A percentile compares a stretch with the other conserved stretches of the same genome.
Conservation (phyloP, 768 basidiomycete species). For the Kwoniella sp. region DNA sequence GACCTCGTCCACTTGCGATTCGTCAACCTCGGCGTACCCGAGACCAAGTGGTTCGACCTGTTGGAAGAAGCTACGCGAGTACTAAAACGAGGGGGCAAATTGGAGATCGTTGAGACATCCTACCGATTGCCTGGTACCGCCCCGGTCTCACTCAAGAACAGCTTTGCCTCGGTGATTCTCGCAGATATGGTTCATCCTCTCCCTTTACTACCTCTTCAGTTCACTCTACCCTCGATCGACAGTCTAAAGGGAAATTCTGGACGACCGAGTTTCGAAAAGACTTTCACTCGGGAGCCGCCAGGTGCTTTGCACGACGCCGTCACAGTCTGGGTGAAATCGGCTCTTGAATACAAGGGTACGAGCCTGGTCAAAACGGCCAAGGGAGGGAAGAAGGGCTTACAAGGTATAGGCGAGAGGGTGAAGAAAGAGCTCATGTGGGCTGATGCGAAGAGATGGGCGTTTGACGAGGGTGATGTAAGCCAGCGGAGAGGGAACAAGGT, state of each 20-base stretch:
- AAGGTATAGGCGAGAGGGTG: slow-evolving; percentile 11
- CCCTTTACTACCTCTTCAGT: slow-evolving; percentile 41
- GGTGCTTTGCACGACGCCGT: slow-evolving; percentile 31
- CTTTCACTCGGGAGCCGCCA: slow-evolving; percentile 14
- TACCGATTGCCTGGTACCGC: slow-evolving; percentile 34
- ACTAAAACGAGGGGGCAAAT: slow-evolving; percentile 44
- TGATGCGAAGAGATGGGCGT: slow-evolving; percentile 7
- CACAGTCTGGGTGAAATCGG: slow-evolving; percentile 31
- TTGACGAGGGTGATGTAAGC: neutral
- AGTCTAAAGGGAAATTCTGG: slow-evolving; percentile 8
- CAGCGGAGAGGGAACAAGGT: slow-evolving; percentile 3
- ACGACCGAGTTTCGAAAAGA: slow-evolving; percentile 26
- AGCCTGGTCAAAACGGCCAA: slow-evolving; percentile 9
- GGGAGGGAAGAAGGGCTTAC: neutral
- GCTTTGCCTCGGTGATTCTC: slow-evolving; percentile 43
- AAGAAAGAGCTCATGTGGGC: neutral
- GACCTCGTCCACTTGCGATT: slow-evolving; percentile 54
- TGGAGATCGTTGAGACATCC: slow-evolving; percentile 43
- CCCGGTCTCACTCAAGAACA: slow-evolving; percentile 32
- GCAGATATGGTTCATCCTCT: slow-evolving; percentile 45
- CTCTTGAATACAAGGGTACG: slow-evolving; percentile 41
- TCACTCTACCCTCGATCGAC: slow-evolving; percentile 33
- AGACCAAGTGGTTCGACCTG: slow-evolving; percentile 46
- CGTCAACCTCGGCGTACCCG: slow-evolving; percentile 50
- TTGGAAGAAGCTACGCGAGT: slow-evolving; percentile 52